Conservation (phyloP, 2,329 filamentous ascomycete genomes). For the Pseudogymnoascus sp. region DNA sequence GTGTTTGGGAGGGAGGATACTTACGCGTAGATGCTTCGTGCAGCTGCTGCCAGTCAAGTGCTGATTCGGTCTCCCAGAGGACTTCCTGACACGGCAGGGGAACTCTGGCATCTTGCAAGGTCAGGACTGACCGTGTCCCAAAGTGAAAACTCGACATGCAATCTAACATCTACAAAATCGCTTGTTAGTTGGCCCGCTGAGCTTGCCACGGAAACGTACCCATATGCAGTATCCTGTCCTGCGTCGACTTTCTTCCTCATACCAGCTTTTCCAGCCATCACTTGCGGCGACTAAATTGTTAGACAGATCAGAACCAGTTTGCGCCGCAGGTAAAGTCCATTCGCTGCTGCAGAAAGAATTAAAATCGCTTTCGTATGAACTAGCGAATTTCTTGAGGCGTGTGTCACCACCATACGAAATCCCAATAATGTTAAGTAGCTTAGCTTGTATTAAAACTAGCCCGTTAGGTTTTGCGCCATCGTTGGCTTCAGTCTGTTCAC, state of each 20-base stretch:
- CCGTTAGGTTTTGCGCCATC: constrained; percentile 9
- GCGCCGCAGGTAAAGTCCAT: constrained; percentile 10
- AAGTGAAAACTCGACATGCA: constrained; percentile 33
- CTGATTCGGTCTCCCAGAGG: constrained; percentile 31
- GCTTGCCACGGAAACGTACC: constrained; percentile 26
- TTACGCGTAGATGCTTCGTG: constrained; percentile 16
- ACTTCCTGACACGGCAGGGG: constrained; percentile 33
- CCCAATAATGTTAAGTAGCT: constrained; percentile 20
- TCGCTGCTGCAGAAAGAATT: constrained; percentile 19
- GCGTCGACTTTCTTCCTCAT: constrained; percentile 29
- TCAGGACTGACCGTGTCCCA: constrained; percentile 28
- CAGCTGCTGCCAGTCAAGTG: constrained; percentile 27
- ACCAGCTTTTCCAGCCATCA: constrained; percentile 31
- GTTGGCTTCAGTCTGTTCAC: constrained; percentile 10
- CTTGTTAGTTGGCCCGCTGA: neutral
- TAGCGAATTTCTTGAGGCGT: constrained; percentile 12
- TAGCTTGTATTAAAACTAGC: constrained; percentile 19
- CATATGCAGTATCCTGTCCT: constrained; percentile 35
- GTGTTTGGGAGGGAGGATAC: constrained; percentile 7
- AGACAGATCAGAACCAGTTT: constrained; percentile 7
- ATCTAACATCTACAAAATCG: constrained; percentile 30
- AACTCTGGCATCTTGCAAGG: constrained; percentile 32
- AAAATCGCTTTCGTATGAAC: constrained; percentile 14
- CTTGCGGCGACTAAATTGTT: neutral
- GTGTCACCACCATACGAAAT: constrained; percentile 20